Evolutionary conservation across 2,329 filamentous ascomycete species (phyloP), one percentile per base, ranked within the genome.

Genomic region (Thyridium curvatum): DNA sequence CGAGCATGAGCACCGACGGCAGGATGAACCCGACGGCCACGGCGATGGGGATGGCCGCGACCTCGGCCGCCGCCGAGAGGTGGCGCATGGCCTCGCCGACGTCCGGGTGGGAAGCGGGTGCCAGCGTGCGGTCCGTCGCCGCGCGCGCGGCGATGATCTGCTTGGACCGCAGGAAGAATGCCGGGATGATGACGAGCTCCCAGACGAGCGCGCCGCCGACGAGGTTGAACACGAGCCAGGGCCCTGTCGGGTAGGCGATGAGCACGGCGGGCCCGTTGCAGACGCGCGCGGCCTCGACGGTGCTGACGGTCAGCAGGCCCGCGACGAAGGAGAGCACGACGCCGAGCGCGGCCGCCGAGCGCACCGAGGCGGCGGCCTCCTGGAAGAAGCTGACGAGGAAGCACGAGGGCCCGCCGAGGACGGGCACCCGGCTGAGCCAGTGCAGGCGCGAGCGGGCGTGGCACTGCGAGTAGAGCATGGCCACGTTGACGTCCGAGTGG

Each of bases 391-490:
- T 67, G 50, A 72, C 58, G 41, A 72, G 52, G 53, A 70, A 74
- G 55, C 72, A 76, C 18, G 60, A 42, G 13, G 68, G 65, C 2
- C 68, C 58, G 30, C 69, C 69, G 17, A 75, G 38, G 32, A 66
- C 42, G 6, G 69, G 69, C 3, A 71, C 49, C n/a, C 53, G 62
- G 34, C 64, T 66, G 16, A 76, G 51, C 14, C 37, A 58, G 10
- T 66, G 68, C 16, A 74, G 50, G 13, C 65, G 66, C 8, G 68
- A 54, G 42, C 56, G 66, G 2, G 72, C 59, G 51, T 73, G 66
- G 55, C 72, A 76, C 48, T 74, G 71, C 32, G 69, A 73, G 58
- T 67, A 74, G 42, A 76, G 68, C 44, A 73, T 58, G 14, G 68
- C 64, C 40, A 66, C 58, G 60, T 74, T 71, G 53, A 72, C 62